phyloP scores from a whole-genome alignment of 495 filamentous ascomycete species.

The Aspergillus carlsbadensis region DNA sequence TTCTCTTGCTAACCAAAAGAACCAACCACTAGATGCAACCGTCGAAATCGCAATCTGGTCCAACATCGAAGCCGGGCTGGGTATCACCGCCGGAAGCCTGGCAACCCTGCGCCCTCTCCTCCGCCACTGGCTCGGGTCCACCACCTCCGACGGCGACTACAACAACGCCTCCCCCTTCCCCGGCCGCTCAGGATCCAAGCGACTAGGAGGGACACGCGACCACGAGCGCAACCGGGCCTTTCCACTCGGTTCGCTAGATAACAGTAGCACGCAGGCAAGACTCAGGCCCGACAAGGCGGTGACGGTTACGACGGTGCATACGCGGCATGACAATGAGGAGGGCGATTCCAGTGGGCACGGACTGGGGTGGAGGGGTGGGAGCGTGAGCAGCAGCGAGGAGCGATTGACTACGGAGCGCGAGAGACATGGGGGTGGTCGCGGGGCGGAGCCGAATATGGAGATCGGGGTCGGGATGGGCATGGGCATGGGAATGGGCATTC shows the following conservation, averaged over 20 bases:
- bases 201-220: neutral
- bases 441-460: neutral
- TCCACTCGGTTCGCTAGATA: slow-evolving; percentile 36
- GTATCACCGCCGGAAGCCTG: slow-evolving; percentile 47
- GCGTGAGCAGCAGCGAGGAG: slow-evolving; percentile 36
- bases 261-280: slow-evolving; percentile 9
- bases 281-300: slow-evolving; percentile 42
- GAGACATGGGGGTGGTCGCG: neutral
- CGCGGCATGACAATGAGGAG: slow-evolving; percentile 27
- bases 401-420: slow-evolving; percentile 26
- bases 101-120: slow-evolving; percentile 49
- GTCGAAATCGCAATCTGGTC: slow-evolving; percentile 47
- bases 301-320: slow-evolving; percentile 40
- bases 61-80: slow-evolving; percentile 43
- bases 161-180: slow-evolving; percentile 22
- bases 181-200: slow-evolving; percentile 23
- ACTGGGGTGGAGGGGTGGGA: slow-evolving; percentile 19
- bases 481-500: slow-evolving; percentile 32
- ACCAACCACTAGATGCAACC: slow-evolving; percentile 40
- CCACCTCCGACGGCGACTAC: slow-evolving; percentile 20
- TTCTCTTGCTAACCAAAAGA: no score
- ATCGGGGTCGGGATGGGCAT: neutral
- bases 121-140: slow-evolving; percentile 32
- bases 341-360: no score
- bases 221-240: slow-evolving; percentile 19